Percentiles rank a stretch among this genome's conserved stretches.
phyloP scores from a whole-genome alignment of 2,329 filamentous ascomycete genomes.

The Penicillium sp. region DNA sequence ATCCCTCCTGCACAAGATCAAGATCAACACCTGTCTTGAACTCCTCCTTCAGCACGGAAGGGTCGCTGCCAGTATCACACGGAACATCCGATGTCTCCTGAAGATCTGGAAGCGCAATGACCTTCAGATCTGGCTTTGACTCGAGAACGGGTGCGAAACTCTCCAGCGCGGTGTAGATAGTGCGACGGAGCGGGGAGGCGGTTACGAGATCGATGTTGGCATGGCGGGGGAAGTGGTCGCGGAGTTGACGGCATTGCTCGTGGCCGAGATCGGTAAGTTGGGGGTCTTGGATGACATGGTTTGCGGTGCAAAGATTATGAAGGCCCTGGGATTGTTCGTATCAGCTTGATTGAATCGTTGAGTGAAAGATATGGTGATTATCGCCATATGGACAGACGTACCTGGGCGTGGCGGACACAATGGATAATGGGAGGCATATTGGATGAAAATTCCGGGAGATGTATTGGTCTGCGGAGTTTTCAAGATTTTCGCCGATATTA shows the following conservation, averaged over 20 bases:
- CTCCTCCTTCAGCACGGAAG: slow-evolving; percentile 54
- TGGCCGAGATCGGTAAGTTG: slow-evolving; percentile 71
- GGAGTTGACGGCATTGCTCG: slow-evolving; percentile 66
- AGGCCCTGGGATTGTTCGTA: slow-evolving; percentile 55
- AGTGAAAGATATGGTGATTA: neutral
- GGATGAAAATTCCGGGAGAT: neutral
- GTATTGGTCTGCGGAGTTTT: neutral
- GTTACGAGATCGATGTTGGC: slow-evolving; percentile 64
- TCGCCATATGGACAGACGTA: slow-evolving; percentile 21
- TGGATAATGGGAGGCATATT: slow-evolving; percentile 44
- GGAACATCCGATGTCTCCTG: slow-evolving; percentile 74
- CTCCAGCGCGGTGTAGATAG: slow-evolving; percentile 70
- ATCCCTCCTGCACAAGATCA: slow-evolving; percentile 57
- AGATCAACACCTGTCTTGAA: slow-evolving; percentile 65
- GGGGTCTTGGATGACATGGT: slow-evolving; percentile 73
- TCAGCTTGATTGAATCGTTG: slow-evolving; percentile 9
- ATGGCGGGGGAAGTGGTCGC: slow-evolving; percentile 61
- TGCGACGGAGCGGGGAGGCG: slow-evolving; percentile 75
- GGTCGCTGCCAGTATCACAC: slow-evolving; percentile 69
- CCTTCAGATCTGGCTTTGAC: slow-evolving; percentile 44
- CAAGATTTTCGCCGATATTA: neutral
- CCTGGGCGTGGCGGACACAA: slow-evolving; percentile 48
- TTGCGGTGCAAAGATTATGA: slow-evolving; percentile 71
- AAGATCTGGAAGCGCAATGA: slow-evolving; percentile 67
- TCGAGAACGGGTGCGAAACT: slow-evolving; percentile 60